Conservation (phyloP, 495 filamentous ascomycete genomes). For the Poronia punctata region DNA sequence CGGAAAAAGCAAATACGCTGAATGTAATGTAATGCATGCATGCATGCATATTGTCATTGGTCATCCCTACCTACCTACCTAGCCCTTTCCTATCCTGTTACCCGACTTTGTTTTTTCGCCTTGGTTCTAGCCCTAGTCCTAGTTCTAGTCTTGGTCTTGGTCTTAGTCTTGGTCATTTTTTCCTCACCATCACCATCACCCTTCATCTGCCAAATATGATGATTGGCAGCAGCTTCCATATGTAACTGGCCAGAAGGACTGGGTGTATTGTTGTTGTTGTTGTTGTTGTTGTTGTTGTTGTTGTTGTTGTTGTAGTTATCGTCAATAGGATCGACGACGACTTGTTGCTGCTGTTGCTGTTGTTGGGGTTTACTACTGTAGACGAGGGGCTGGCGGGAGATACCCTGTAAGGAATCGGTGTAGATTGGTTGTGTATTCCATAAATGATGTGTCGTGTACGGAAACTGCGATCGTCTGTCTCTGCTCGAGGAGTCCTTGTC, state of each 20-base stretch:
- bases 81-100: no score
- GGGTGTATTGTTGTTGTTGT: constrained; percentile 19
- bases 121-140: no score
- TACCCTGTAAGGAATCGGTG: constrained; percentile 17
- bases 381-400: constrained; percentile 12
- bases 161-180: no score
- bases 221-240: constrained; percentile 20
- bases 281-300: constrained; percentile 1
- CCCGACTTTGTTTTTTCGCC: no score
- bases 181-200: neutral
- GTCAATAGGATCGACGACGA: no score
- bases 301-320: no score
- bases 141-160: no score
- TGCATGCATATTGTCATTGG: no score
- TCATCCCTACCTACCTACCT: no score
- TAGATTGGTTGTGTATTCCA: constrained; percentile 13
- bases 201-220: constrained; percentile 14
- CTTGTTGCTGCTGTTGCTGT: neutral
- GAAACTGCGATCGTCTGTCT: neutral
- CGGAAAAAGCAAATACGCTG: no score
- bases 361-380: constrained; percentile 5
- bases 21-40: no score
- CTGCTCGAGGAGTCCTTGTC: constrained; percentile 6
- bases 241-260: constrained; percentile 25
- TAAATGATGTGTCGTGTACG: constrained; percentile 4